Percentiles rank a stretch among this genome's conserved stretches.
These are phyloP conservation scores for Boletus rufocinnamomeus DNA, from an alignment of 768 basidiomycete species.

Conservation along the genomic window DNA sequence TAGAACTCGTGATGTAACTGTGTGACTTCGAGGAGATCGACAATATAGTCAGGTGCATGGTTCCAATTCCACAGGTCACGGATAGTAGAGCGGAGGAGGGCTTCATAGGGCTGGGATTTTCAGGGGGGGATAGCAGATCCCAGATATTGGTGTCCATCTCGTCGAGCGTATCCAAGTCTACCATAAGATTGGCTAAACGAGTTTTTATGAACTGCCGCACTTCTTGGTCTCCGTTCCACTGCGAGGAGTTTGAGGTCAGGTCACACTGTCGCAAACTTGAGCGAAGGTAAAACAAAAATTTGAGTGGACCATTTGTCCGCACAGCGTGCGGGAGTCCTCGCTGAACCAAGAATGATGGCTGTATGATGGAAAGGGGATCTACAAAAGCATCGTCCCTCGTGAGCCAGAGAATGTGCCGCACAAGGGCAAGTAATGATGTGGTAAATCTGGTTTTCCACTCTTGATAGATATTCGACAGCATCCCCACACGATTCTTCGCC, in stretches of 20 bases:
- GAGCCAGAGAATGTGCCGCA: slow-evolving; percentile 50
- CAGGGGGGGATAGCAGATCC: slow-evolving; percentile 27
- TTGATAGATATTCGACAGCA: slow-evolving; percentile 24
- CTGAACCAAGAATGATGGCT: slow-evolving; percentile 83
- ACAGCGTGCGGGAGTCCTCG: slow-evolving; percentile 65
- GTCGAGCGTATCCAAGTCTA: slow-evolving; percentile 48
- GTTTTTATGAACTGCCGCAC: slow-evolving; percentile 41
- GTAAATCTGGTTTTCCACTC: slow-evolving; percentile 35
- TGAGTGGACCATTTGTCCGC: slow-evolving; percentile 71
- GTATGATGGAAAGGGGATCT: slow-evolving; percentile 80
- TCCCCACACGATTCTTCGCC: slow-evolving; percentile 10
- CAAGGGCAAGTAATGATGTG: slow-evolving; percentile 39
- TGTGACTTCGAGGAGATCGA: slow-evolving; percentile 25
- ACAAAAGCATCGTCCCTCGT: slow-evolving; percentile 55
- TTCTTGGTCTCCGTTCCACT: slow-evolving; percentile 29
- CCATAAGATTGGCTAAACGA: slow-evolving; percentile 36
- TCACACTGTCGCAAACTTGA: slow-evolving; percentile 49
- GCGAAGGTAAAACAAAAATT: slow-evolving; percentile 78
- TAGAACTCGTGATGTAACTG: slow-evolving; percentile 27
- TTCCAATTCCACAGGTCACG: slow-evolving; percentile 21
- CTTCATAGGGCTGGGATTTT: slow-evolving; percentile 7
- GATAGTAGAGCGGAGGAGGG: slow-evolving; percentile 14
- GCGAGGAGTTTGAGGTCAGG: slow-evolving; percentile 13
- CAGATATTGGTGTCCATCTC: slow-evolving; percentile 23
- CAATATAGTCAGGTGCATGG: slow-evolving; percentile 22